Evolutionary conservation across 2,329 filamentous ascomycete species (phyloP).

Genomic region (Claviceps humidiphila): DNA sequence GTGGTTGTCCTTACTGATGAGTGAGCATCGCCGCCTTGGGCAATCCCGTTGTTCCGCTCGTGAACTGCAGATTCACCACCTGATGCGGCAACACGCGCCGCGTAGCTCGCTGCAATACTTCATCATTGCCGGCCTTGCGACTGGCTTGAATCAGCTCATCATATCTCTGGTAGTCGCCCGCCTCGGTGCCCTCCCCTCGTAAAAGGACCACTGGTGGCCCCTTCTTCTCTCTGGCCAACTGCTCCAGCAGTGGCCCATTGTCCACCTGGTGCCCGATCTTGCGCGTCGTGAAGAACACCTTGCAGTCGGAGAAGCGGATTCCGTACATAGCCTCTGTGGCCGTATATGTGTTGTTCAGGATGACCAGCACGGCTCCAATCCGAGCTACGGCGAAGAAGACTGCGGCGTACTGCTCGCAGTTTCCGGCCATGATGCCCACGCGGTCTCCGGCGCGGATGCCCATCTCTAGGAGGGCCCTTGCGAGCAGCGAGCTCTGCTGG

Average conservation of each 20-base stretch:
- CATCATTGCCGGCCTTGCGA: constrained; percentile 31
- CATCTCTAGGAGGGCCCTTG: constrained; percentile 52
- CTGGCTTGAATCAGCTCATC: constrained; percentile 40
- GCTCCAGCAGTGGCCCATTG: constrained; percentile 44
- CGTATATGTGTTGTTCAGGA: constrained; percentile 74
- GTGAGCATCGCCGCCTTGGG: constrained; percentile 67
- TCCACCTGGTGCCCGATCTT: constrained; percentile 49
- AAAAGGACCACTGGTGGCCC: constrained; percentile 45
- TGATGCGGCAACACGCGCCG: constrained; percentile 47
- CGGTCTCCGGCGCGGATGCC: constrained; percentile 57
- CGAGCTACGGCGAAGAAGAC: constrained; percentile 61
- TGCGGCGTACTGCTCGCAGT: constrained; percentile 70
- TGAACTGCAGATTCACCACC: constrained; percentile 64
- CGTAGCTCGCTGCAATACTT: constrained; percentile 38
- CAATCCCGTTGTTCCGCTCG: constrained; percentile 58
- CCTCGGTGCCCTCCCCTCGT: constrained; percentile 27
- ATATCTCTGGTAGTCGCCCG: constrained; percentile 45
- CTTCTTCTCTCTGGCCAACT: constrained; percentile 33
- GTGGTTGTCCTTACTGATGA: constrained; percentile 38
- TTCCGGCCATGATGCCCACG: constrained; percentile 62
- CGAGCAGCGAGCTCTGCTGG: constrained; percentile 46
- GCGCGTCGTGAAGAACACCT: constrained; percentile 59
- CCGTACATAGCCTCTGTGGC: constrained; percentile 59
- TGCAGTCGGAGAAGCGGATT: constrained; percentile 57
- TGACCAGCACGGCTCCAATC: constrained; percentile 57